Evolutionary conservation across 2,329 filamentous ascomycete genomes (phyloP).

Genomic region (Diaporthe citri): DNA sequence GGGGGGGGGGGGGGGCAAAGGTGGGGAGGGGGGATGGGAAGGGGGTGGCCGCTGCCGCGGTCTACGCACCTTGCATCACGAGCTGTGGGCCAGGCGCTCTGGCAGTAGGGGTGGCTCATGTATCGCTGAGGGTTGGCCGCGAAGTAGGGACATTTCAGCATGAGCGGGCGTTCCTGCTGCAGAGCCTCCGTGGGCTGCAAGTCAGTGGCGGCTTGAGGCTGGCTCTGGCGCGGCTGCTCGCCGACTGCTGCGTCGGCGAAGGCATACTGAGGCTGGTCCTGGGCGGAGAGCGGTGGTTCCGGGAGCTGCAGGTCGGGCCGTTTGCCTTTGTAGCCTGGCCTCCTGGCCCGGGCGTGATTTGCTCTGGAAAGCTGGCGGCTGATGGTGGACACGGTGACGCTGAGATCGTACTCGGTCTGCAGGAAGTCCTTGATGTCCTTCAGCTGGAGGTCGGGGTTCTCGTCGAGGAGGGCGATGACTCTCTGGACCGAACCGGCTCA

Average conservation of each 20-base stretch:
- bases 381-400: constrained; percentile 38
- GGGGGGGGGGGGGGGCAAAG: background rate
- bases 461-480: constrained; percentile 38
- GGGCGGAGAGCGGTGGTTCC: constrained; percentile 1
- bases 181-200: background rate
- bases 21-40: background rate
- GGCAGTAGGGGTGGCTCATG: constrained; percentile 34
- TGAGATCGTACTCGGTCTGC: constrained; percentile 37
- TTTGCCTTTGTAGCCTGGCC: constrained; percentile 39
- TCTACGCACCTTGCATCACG: constrained; percentile 38
- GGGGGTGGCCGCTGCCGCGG: background rate
- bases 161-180: background rate
- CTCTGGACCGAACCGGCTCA: constrained; percentile 26
- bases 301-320: constrained; percentile 36
- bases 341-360: constrained; percentile 32
- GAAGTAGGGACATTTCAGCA: constrained; percentile 38
- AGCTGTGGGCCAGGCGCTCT: constrained; percentile 34
- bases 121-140: constrained; percentile 31
- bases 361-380: constrained; percentile 38
- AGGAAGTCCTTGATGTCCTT: constrained; percentile 38
- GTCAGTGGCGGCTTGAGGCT: background rate
- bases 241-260: background rate
- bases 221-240: constrained; percentile 10
- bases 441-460: constrained; percentile 36
- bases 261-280: background rate